Evolutionary conservation across 179 eudicot species (phyloP), one percentile per base, ranked within the genome.

Genomic region (Carnegiea gigantea): DNA sequence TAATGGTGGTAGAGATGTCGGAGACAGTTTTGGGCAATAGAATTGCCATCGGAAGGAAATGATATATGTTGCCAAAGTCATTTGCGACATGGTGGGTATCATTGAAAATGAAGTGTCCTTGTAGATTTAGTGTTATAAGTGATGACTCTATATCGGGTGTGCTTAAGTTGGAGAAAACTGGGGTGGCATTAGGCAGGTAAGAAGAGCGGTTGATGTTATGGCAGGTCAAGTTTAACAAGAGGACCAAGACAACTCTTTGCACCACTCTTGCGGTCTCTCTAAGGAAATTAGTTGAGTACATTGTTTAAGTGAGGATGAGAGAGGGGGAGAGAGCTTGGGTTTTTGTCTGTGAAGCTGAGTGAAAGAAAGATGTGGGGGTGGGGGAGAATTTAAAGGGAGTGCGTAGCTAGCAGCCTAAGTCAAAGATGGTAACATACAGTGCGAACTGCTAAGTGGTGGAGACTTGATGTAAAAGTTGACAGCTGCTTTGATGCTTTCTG

Each of bases 1-100:
- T 87, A 76, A 96, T 78, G 3, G 89, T 91, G 9, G 86, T 77
- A 77, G 97, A 88, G 21, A 96, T 89, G 82, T 96, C 99, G 7
- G 95, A 88, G 60, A 91, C 91, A n/a, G 91, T 88, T 77, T 86
- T 87, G 26, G 99, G 99, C 75, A 87, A 88, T 36, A 96, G 82
- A 76, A 94, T 86, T 62, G 93, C 97, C 74, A 78, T 71, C 0
- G 98, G 98, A 20, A 83, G 88, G 79, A 78, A 85, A 20, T 88
- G 89, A 79, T 84, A 81, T 81, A 78, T 88, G 79, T 93, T 90
- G 18, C 99, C 99, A 67, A 92, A 96, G 80, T 96, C 99, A 65
- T 80, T 88, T 43, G 94, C 91, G 28, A 92, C 93, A 9, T 87
- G 91, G 40, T 86, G 88, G 62, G 89, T 90, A 21, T 88, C 88